These are phyloP conservation scores for Neonectria faginata DNA, from an alignment of 2,329 filamentous ascomycete species.

Conservation along the genomic window DNA sequence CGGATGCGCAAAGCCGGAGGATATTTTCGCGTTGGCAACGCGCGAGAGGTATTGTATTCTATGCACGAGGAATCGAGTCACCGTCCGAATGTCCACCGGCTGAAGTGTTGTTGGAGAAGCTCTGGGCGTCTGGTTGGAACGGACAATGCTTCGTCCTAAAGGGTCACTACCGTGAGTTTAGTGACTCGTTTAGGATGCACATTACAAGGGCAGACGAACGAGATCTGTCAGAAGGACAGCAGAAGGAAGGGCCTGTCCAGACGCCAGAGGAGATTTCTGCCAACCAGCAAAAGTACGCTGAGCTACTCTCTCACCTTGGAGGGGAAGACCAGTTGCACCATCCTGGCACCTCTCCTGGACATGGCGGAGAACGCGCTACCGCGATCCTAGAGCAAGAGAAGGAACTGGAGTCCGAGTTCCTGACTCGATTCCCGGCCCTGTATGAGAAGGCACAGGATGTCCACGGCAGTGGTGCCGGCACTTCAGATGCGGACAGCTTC, in stretches of 20 bases:
- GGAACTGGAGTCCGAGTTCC: constrained; percentile 63
- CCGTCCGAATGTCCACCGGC: constrained; percentile 64
- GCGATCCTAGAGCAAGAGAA: constrained; percentile 60
- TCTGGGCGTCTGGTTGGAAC: constrained; percentile 60
- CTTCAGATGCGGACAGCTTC: constrained; percentile 53
- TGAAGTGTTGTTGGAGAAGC: constrained; percentile 57
- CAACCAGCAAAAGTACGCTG: constrained; percentile 56
- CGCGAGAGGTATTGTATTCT: constrained; percentile 64
- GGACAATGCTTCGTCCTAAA: constrained; percentile 67
- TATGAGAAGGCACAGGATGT: constrained; percentile 58
- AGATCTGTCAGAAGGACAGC: constrained; percentile 54
- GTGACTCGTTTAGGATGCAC: constrained; percentile 63
- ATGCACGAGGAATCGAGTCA: constrained; percentile 62
- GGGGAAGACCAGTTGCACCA: constrained; percentile 56
- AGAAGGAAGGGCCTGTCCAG: constrained; percentile 21
- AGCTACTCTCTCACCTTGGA: constrained; percentile 59
- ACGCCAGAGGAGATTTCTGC: constrained; percentile 41
- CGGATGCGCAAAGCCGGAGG: constrained; percentile 60
- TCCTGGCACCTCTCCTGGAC: constrained; percentile 53
- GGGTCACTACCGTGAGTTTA: constrained; percentile 68
- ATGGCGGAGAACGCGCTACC: constrained; percentile 55
- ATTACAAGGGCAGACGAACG: constrained; percentile 58
- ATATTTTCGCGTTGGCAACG: constrained; percentile 61
- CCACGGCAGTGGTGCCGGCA: constrained; percentile 43
- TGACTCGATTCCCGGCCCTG: constrained; percentile 58